Base-by-base conservation (phyloP, 106 monocot species). In the Dendrobium nobile region DNA sequence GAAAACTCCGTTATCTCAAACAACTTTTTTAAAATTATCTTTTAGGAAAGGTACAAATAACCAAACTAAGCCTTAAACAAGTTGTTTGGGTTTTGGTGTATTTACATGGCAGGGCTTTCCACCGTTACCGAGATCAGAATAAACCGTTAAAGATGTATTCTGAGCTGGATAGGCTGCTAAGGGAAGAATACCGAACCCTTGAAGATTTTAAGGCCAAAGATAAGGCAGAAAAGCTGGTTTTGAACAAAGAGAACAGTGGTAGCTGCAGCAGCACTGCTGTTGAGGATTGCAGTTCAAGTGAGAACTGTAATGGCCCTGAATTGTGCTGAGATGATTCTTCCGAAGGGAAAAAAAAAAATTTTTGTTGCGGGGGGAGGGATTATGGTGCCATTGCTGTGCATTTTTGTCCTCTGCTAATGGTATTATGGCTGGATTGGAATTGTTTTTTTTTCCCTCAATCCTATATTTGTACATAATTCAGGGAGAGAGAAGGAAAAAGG, bases 131-230 rank as follows among this genome's bases (percentile, higher is more conserved):
- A 4, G 84, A 87, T 44, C 41, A 67, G 10, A 80, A 47, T 7
- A 77, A 86, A 54, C 91, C 89, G 54, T 40, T 95, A 54, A 86
- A 80, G 72, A 94, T 88, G 80, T 77, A 93, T 33, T 87, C 87
- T 15, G 93, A 93, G 81, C 77, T 99, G 82, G 95, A 93, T 0
- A 87, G 82, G 82, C 84, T 99, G 27, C 83, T 99, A 9, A 88
- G 40, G 72, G 95, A 95, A 65, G 98, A 98, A 19, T 98, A 87
- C 51, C 85, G 77, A 24, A 85, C 85, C 78, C 19, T 99, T 18
- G 87, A 95, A 4, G 86, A 95, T 75, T 95, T 99, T 79, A 88
- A 78, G 80, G 83, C 80, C 7, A 91, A 82, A 74, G 90, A 92
- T 48, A 91, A 83, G 59, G 77, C 54, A 18, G 86, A 79, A 78